phyloP scores from a whole-genome alignment of 208 protist genomes.

The Trypanosoma theileri region DNA sequence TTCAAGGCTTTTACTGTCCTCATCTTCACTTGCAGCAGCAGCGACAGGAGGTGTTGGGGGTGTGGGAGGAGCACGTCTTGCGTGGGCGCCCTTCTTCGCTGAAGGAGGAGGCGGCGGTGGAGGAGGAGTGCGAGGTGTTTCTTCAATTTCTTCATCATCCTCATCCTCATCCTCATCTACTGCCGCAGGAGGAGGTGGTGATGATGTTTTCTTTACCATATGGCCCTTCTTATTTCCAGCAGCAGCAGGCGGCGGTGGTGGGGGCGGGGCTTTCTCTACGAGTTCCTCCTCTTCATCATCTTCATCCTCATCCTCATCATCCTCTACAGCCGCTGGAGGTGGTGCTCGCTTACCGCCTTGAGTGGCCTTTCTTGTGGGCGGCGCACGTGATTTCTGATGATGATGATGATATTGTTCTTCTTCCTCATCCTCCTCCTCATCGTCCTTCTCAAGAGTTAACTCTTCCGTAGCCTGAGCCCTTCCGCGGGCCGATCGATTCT shows the following conservation, averaged over 20 bases:
- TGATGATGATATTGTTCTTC: background rate
- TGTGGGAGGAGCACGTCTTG: no score
- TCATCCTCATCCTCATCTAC: conserved; percentile 11
- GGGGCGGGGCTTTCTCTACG: background rate
- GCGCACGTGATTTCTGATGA: background rate
- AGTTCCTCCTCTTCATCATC: conserved; percentile 20
- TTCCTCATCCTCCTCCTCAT: conserved; percentile 10
- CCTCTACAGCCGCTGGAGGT: conserved; percentile 4
- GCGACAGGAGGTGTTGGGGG: no score
- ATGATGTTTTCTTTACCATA: conserved; percentile 9
- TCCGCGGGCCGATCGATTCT: conserved; percentile 3
- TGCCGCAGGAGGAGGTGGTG: conserved; percentile 3
- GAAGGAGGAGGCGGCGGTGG: no score
- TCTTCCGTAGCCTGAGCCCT: background rate
- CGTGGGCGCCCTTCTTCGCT: no score
- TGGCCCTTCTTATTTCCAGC: conserved; percentile 27
- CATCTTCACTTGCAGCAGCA: background rate
- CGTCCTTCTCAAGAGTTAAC: background rate
- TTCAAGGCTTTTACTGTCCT: background rate
- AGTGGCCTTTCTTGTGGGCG: background rate
- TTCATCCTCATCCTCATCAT: conserved; percentile 25
- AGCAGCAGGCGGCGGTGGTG: conserved; percentile 4
- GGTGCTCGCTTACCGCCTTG: background rate
- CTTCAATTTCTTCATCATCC: conserved; percentile 12
- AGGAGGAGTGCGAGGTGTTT: background rate